Evolutionary conservation across 1,284 basidiomycete genomes (phyloP), one percentile per base, ranked within the genome.

Genomic region (Ustilago lituana): DNA sequence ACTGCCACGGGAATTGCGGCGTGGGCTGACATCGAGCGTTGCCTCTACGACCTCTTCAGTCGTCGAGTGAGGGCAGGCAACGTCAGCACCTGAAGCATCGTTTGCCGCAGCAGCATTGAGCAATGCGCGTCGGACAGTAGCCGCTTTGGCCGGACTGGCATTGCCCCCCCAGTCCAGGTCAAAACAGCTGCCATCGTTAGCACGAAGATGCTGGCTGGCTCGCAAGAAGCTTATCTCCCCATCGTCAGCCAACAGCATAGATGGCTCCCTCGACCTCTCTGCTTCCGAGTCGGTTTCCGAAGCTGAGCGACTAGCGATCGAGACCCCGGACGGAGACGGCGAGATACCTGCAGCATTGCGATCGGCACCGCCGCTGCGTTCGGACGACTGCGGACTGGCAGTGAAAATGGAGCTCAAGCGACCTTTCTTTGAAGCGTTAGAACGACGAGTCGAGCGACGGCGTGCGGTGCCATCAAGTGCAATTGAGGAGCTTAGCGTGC

Each of bases 101-200:
- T n/a, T n/a, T 15, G 48, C 31, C 5, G 9, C 9, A 24, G 26
- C 37, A 36, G 31, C 37, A 15, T 40, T 44, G 17, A 24, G 33
- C 27, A 48, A 24, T 0, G n/a, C 27, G 2, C 33, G 32, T 23
- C 51, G 41, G 5, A 51, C 33, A 23, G 26, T 37, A 6, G 33
- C 43, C 2, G 51, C 37, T 27, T 68, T 68, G 2, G 55, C 40
- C 3, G 65, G 65, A 36, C 65, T 59, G 2, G 57, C 32, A 14
- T 48, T 43, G 26, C 17, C 43, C 26, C 54, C 36, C 48, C 47
- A 59, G 33, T 72, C 64, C 11, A 74, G 50, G 33, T 74, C 73
- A 23, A 74, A 74, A 32, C 52, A 62, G 58, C 73, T 74, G 7
- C 73, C 73, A 48, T 74, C 73, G 26, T 71, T 51, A 9, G 60